These are phyloP conservation scores for Xerocomus potaroensis DNA, from an alignment of 768 basidiomycete genomes.

Conservation along the genomic window DNA sequence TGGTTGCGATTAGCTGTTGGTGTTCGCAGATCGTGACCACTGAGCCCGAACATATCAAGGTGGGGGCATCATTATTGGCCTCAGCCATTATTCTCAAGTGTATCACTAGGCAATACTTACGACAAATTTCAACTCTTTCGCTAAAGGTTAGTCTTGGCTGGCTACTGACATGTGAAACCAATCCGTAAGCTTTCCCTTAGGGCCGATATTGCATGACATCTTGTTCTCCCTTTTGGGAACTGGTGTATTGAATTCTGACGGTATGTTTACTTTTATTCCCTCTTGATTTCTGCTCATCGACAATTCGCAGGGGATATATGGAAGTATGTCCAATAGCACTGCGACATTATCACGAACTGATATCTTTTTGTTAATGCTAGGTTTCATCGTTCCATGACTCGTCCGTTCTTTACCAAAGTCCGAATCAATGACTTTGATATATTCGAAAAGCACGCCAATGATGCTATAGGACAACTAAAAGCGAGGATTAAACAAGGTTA, in stretches of 20 bases:
- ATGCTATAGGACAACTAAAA: constrained; percentile 33
- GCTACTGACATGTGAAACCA: constrained; percentile 26
- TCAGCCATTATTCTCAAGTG: too few relatives aligned
- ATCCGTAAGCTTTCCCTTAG: constrained; percentile 15
- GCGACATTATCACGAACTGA: not conserved
- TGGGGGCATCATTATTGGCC: too few relatives aligned
- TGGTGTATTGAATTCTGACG: constrained; percentile 42
- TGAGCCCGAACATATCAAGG: constrained; percentile 49
- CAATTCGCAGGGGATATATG: constrained; percentile 34
- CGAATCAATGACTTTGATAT: constrained; percentile 39
- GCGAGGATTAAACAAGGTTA: constrained; percentile 31
- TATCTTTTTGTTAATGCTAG: too few relatives aligned
- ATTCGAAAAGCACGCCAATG: constrained; percentile 35
- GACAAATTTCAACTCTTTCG: constrained; percentile 40
- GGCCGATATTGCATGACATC: not conserved
- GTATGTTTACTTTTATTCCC: constrained; percentile 7
- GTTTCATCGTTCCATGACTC: constrained; percentile 42
- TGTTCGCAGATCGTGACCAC: too few relatives aligned
- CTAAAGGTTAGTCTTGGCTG: constrained; percentile 41
- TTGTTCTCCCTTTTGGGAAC: constrained; percentile 32
- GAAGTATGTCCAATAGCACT: constrained; percentile 29
- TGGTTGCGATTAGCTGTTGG: too few relatives aligned
- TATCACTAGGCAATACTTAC: constrained; percentile 42
- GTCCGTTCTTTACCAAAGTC: constrained; percentile 39
- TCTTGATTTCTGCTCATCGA: not conserved